Evolutionary conservation across 345 rosid genomes (phyloP).

Genomic region (Linum tenue): DNA sequence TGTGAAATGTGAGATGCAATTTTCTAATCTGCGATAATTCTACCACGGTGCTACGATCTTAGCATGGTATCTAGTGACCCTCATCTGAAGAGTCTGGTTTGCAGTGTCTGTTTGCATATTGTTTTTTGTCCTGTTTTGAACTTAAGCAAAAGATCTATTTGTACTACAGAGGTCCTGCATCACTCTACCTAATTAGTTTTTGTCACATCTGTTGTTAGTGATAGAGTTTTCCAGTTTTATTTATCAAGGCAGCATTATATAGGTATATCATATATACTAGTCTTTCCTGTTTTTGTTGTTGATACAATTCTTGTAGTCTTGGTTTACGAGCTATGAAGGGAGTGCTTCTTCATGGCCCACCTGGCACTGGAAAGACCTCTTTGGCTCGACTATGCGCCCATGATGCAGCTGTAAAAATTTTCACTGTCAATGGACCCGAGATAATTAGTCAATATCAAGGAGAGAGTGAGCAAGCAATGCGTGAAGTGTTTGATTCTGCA

Average conservation of each 20-base stretch:
- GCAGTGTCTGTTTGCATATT: too few species aligned
- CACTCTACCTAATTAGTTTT: not conserved
- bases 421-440: conserved; percentile 72
- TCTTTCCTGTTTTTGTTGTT: conserved; percentile 16
- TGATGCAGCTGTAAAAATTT: conserved; percentile 56
- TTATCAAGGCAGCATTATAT: too few species aligned
- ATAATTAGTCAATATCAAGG: conserved; percentile 60
- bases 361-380: conserved; percentile 91
- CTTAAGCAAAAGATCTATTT: not conserved
- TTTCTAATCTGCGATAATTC: too few species aligned
- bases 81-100: too few species aligned
- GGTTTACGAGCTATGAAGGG: conserved; percentile 78
- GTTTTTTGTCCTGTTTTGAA: too few species aligned
- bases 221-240: not conserved
- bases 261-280: not conserved
- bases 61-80: too few species aligned
- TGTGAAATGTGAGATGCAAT: too few species aligned
- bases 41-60: too few species aligned
- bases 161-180: not conserved
- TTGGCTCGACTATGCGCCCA: conserved; percentile 54
- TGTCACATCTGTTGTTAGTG: not conserved
- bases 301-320: conserved; percentile 45
- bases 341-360: conserved; percentile 90
- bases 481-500: conserved; percentile 64
- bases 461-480: conserved; percentile 74